Base-by-base conservation (phyloP, 495 filamentous ascomycete species). In the Penicillium soppii region DNA sequence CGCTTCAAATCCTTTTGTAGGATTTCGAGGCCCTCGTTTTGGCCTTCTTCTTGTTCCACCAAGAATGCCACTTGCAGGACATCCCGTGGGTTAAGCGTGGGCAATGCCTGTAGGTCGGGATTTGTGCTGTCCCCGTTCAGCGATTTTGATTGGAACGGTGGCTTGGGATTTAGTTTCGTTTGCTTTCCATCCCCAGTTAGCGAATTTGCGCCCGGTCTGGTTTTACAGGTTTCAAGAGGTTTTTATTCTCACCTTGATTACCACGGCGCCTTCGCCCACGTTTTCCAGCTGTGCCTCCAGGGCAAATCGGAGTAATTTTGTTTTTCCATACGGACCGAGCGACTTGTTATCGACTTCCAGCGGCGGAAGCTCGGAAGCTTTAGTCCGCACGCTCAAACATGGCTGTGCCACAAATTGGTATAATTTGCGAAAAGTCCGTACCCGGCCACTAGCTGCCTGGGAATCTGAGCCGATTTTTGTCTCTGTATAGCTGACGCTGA, bases 271-370 rank as follows among this genome's bases (percentile, higher is more conserved):
- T 62, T 80, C 66, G 52, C 88, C 88, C 56, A 91, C 84, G 67
- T 97, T 98, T 74, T 98, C 94, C 50, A 98, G 61, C 70, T 98
- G 94, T 29, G 92, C 95, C 66, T 98, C 94, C 51, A 98, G 73
- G 44, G 85, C 83, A 58, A 74, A 81, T n/a, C 72, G 70, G 25
- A 73, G 49, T 13, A 75, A 58, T 30, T 67, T 64, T 1, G 69
- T 64, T 53, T 76, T 80, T 38, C 65, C 73, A 53, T 76, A 77
- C 12, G 74, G 73, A 6, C 72, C 71, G 6, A 75, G 50, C 7
- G 67, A 61, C 48, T 75, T 76, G 43, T 77, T 77, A 1, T 73
- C 65, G 5, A 75, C 61, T 30, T 74, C 72, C 39, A 68, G 39
- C 1, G 68, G 63, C 23, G 75, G 63, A 50, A 95, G 56, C 20